These are phyloP conservation scores for Phytomonas sp. DNA, from an alignment of 208 protist genomes.

Conservation along the genomic window DNA sequence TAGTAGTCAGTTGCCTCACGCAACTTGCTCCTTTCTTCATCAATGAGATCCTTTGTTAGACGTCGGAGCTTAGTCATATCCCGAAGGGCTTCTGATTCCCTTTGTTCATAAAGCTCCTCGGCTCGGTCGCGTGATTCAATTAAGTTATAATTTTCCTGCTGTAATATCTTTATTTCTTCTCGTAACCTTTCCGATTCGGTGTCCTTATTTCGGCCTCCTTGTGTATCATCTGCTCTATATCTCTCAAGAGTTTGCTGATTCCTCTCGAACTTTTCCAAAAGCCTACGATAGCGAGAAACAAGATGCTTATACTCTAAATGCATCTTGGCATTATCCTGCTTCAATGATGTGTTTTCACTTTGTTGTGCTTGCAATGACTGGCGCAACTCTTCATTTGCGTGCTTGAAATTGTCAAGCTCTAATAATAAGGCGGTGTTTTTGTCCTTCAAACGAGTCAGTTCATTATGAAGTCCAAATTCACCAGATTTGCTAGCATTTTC, in stretches of 20 bases:
- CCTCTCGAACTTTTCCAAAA: slow-evolving; percentile 45
- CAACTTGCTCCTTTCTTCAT: slow-evolving; percentile 43
- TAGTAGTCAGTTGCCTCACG: slow-evolving; percentile 35
- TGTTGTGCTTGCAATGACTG: slow-evolving; percentile 26
- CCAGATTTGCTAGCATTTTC: slow-evolving; percentile 6
- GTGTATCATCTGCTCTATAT: slow-evolving; percentile 26
- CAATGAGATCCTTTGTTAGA: slow-evolving; percentile 45
- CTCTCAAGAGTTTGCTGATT: slow-evolving; percentile 43
- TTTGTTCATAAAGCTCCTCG: slow-evolving; percentile 65
- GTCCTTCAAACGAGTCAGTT: slow-evolving; percentile 19
- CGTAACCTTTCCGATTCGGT: slow-evolving; percentile 42
- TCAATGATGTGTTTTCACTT: slow-evolving; percentile 31
- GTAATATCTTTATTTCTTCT: slow-evolving; percentile 39
- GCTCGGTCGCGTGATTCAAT: slow-evolving; percentile 59
- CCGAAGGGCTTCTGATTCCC: slow-evolving; percentile 58
- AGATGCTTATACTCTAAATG: slow-evolving; percentile 80
- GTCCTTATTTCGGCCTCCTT: slow-evolving; percentile 22
- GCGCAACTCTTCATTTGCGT: slow-evolving; percentile 35
- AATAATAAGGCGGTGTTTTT: slow-evolving; percentile 36
- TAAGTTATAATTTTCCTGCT: slow-evolving; percentile 51
- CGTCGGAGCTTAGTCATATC: slow-evolving; percentile 69
- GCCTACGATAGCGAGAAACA: slow-evolving; percentile 37
- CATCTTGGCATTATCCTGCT: slow-evolving; percentile 51
- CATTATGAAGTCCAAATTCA: slow-evolving; percentile 2
- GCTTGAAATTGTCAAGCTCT: slow-evolving; percentile 21